Evolutionary conservation across 2,329 filamentous ascomycete species (phyloP), one percentile per base, ranked within the genome.

Genomic region (Ilyonectria mors-panacis): DNA sequence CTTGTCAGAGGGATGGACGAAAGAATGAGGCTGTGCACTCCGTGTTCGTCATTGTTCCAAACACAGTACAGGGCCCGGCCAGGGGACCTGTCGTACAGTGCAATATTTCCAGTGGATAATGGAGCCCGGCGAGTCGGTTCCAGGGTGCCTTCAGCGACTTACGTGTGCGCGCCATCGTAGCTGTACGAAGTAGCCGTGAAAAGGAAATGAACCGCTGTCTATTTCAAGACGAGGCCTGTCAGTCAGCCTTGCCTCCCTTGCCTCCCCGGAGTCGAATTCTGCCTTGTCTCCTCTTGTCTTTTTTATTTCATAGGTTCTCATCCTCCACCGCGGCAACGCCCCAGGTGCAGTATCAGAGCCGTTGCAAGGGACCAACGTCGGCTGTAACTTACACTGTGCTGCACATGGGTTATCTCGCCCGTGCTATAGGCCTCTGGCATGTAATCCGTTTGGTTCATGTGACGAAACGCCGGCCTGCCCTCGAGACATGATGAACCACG

Each of bases 391-490:
- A 51, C 48, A 51, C 17, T 51, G 47, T 30, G 48, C 48, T 33
- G 28, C 48, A 33, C 48, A 33, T 30, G 30, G 48, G 26, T 51
- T 19, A 44, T 35, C 15, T 26, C 19, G 23, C 37, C 44, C 37
- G 15, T 33, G 13, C 37, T 28, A 13, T 30, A 19, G 28, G 28
- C 39, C 21, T 58, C 61, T 47, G 45, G 44, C 55, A 59, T 59
- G 54, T 37, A 59, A 55, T 57, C 39, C 23, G 50, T 54, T 21
- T 53, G 37, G 56, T 55, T 56, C 56, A 65, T 65, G 63, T 65
- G 63, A 65, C 50, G 26, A 50, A 33, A 28, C 48, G 33, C 17
- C 39, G 26, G 48, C 48, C 17, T 51, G 48, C 17, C 39, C 39
- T 42, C n/a, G 19, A 19, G 26, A 44, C 26, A 30, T 54, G 58